Percentiles rank a stretch among this genome's conserved stretches.
Evolutionary conservation across 768 basidiomycete genomes (phyloP).

Genomic region (Hygrocybe punicea): DNA sequence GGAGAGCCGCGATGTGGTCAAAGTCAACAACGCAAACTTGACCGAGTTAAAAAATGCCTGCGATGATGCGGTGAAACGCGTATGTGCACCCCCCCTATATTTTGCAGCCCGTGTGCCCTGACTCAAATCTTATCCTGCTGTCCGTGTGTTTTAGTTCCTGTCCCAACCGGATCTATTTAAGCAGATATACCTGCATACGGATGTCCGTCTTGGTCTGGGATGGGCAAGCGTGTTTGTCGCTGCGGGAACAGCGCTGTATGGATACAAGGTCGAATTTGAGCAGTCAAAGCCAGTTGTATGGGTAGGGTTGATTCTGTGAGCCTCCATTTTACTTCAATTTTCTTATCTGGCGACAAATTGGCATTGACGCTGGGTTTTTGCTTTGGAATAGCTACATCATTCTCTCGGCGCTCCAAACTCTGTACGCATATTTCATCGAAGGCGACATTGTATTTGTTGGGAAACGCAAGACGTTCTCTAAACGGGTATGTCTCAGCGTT

Average conservation of each 20-base stretch:
- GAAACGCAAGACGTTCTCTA: slow-evolving; percentile 85
- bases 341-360: not conserved
- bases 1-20: slow-evolving; percentile 52
- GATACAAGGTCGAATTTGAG: slow-evolving; percentile 86
- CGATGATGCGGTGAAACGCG: slow-evolving; percentile 89
- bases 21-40: slow-evolving; percentile 56
- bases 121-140: not conserved
- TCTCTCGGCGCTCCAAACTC: slow-evolving; percentile 66
- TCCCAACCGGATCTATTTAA: slow-evolving; percentile 80
- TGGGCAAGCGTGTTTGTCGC: slow-evolving; percentile 85
- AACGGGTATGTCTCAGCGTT: slow-evolving; percentile 53
- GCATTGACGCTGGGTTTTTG: not conserved
- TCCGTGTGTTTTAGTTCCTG: slow-evolving; percentile 54
- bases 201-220: slow-evolving; percentile 81
- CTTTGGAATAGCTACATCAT: slow-evolving; percentile 72
- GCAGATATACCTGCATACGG: slow-evolving; percentile 82
- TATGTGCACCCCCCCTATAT: slow-evolving; percentile 34
- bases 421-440: slow-evolving; percentile 86
- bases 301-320: slow-evolving; percentile 74
- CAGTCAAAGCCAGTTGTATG: slow-evolving; percentile 77
- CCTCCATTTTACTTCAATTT: slow-evolving; percentile 17
- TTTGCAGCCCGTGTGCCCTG: not conserved
- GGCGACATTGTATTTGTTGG: slow-evolving; percentile 83
- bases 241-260: slow-evolving; percentile 76
- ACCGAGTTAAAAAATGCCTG: slow-evolving; percentile 67